Evolutionary conservation across 2,329 filamentous ascomycete genomes (phyloP).

Genomic region (Phyllosticta citribraziliensis): DNA sequence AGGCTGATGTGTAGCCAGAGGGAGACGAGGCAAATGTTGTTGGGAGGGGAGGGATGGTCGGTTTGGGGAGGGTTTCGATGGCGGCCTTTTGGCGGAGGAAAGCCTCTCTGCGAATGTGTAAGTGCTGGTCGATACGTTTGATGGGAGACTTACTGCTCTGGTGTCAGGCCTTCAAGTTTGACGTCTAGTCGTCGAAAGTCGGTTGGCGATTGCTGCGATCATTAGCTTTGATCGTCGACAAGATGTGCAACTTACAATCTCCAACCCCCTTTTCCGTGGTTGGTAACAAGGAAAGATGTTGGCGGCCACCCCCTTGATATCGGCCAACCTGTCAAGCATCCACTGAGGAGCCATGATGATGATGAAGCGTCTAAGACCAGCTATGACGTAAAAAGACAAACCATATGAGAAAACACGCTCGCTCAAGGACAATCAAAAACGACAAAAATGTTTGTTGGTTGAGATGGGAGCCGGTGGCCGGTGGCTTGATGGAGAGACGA

Average conservation of each 20-base stretch:
- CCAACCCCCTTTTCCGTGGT: constrained; percentile 13
- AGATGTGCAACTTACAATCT: constrained; percentile 14
- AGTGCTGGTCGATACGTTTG: not conserved
- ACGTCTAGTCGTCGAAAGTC: constrained; percentile 19
- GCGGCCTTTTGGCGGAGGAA: constrained; percentile 24
- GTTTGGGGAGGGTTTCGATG: constrained; percentile 18
- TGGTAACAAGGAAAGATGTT: constrained; percentile 19
- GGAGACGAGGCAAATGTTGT: not conserved
- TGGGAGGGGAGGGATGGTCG: not conserved
- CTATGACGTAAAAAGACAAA: constrained; percentile 6
- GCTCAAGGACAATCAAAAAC: not conserved
- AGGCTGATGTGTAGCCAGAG: not conserved
- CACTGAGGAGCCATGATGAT: not conserved
- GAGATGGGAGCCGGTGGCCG: not conserved
- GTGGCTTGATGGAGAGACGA: not conserved
- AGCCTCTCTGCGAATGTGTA: constrained; percentile 13
- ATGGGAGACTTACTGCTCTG: constrained; percentile 17
- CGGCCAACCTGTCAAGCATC: not conserved
- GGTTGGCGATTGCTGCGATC: constrained; percentile 2
- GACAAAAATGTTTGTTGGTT: not conserved
- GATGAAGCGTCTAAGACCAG: not conserved
- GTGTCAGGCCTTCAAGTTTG: constrained; percentile 19
- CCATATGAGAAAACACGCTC: constrained; percentile 10
- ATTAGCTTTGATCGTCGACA: not conserved
- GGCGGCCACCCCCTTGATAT: not conserved